phyloP scores from a whole-genome alignment of 768 basidiomycete genomes.

The Mycena haematopus region DNA sequence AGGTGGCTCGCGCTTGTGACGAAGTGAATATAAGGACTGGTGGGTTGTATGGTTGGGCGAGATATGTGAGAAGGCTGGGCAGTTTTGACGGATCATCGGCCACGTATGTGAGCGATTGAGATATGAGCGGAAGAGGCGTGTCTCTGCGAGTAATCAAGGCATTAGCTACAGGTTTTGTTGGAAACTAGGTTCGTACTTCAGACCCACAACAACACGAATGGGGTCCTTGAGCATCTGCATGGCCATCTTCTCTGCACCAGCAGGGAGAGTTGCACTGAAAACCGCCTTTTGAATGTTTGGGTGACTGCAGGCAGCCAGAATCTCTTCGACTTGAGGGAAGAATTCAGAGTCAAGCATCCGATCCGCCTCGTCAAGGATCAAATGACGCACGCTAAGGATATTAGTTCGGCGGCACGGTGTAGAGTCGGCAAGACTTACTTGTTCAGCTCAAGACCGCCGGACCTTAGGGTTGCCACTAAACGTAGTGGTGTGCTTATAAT shows the following conservation, averaged over 20 bases:
- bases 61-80: slow-evolving; percentile 81
- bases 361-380: slow-evolving; percentile 91
- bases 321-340: slow-evolving; percentile 85
- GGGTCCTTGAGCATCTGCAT: slow-evolving; percentile 86
- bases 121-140: slow-evolving; percentile 89
- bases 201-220: slow-evolving; percentile 92
- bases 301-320: slow-evolving; percentile 78
- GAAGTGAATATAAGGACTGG: slow-evolving; percentile 93
- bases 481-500: slow-evolving; percentile 93
- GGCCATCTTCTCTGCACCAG: slow-evolving; percentile 85
- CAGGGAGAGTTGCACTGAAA: slow-evolving; percentile 94
- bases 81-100: slow-evolving; percentile 95
- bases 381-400: slow-evolving; percentile 73
- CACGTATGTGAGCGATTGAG: slow-evolving; percentile 89
- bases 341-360: slow-evolving; percentile 92
- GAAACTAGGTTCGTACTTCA: slow-evolving; percentile 70
- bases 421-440: slow-evolving; percentile 58
- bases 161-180: not conserved
- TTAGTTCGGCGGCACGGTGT: slow-evolving; percentile 16
- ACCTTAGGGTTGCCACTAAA: slow-evolving; percentile 80
- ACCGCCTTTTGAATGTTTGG: slow-evolving; percentile 81
- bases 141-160: slow-evolving; percentile 60
- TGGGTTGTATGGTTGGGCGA: slow-evolving; percentile 85
- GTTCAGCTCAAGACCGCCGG: slow-evolving; percentile 66
- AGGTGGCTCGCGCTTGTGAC: slow-evolving; percentile 83